These are phyloP conservation scores for Yarrowia bubula DNA, from an alignment of 805 yeast genomes.

Conservation along the genomic window DNA sequence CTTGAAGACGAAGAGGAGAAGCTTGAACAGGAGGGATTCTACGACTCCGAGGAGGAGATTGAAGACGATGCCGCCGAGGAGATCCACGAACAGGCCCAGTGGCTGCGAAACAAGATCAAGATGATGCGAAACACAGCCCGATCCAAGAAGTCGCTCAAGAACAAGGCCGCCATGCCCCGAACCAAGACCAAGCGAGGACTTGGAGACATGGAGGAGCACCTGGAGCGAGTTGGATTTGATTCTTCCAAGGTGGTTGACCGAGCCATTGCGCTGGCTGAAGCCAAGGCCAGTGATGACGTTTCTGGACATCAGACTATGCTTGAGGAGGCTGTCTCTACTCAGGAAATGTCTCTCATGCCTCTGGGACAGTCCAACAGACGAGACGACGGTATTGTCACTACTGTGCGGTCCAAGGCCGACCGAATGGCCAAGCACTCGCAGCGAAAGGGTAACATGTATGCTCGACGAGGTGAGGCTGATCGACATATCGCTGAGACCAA, in stretches of 20 bases:
- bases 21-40: conserved; percentile 91
- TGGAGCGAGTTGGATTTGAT: conserved; percentile 89
- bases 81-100: conserved; percentile 79
- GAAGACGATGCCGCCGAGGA: conserved; percentile 65
- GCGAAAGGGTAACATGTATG: conserved; percentile 88
- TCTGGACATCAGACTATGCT: conserved; percentile 79
- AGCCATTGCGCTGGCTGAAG: conserved; percentile 38
- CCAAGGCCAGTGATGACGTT: conserved; percentile 42
- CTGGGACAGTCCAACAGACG: conserved; percentile 66
- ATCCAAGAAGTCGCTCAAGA: conserved; percentile 80
- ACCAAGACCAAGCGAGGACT: conserved; percentile 61
- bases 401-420: conserved; percentile 75
- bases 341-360: conserved; percentile 46
- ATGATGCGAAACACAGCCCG: conserved; percentile 87
- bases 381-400: conserved; percentile 83
- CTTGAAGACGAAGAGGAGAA: conserved; percentile 96
- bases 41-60: conserved; percentile 75
- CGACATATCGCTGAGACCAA: conserved; percentile 79
- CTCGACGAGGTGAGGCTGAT: conserved; percentile 95
- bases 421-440: conserved; percentile 85
- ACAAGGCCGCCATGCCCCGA: conserved; percentile 86
- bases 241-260: conserved; percentile 61
- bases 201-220: conserved; percentile 80
- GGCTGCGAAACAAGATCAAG: conserved; percentile 96
- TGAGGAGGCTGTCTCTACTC: conserved; percentile 41